Conservation (phyloP, 148 eudicot genomes). For the Bassia scoparia region DNA sequence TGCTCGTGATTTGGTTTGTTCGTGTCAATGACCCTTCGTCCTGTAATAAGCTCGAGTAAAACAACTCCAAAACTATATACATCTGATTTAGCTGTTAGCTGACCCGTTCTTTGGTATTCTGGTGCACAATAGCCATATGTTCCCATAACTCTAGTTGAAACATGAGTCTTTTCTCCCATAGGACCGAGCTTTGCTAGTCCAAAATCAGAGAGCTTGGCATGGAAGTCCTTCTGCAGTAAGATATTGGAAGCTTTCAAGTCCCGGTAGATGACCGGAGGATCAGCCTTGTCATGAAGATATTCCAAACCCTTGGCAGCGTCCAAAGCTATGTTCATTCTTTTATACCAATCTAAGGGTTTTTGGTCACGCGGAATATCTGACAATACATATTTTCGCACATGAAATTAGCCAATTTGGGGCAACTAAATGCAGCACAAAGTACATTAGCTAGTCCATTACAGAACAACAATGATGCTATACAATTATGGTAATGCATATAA, state of each 20-base stretch:
- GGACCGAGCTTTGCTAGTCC: slow-evolving; percentile 59
- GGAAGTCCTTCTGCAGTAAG: slow-evolving; percentile 40
- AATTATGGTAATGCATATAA: not conserved
- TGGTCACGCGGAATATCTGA: slow-evolving; percentile 32
- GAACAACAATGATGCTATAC: not conserved
- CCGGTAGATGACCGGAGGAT: slow-evolving; percentile 49
- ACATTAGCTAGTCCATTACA: not conserved
- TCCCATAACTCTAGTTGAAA: slow-evolving; percentile 52
- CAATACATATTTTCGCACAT: slow-evolving; percentile 9
- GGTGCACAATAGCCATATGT: slow-evolving; percentile 66
- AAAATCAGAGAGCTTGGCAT: slow-evolving; percentile 53
- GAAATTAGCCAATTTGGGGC: not conserved
- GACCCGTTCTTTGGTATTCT: slow-evolving; percentile 50
- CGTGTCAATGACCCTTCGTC: slow-evolving; percentile 48
- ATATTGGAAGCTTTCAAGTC: slow-evolving; percentile 54
- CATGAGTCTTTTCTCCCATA: slow-evolving; percentile 38
- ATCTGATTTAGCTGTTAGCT: slow-evolving; percentile 45
- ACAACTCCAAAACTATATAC: slow-evolving; percentile 56
- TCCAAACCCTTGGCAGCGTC: slow-evolving; percentile 54
- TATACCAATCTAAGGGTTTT: slow-evolving; percentile 47
- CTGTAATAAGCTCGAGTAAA: slow-evolving; percentile 49
- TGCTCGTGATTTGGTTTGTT: slow-evolving; percentile 36
- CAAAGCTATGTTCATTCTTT: slow-evolving; percentile 47
- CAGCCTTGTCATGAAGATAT: slow-evolving; percentile 46
- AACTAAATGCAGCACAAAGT: too few relatives aligned